Conservation (phyloP, 2,329 filamentous ascomycete genomes). For the Colletotrichum eremochloae region DNA sequence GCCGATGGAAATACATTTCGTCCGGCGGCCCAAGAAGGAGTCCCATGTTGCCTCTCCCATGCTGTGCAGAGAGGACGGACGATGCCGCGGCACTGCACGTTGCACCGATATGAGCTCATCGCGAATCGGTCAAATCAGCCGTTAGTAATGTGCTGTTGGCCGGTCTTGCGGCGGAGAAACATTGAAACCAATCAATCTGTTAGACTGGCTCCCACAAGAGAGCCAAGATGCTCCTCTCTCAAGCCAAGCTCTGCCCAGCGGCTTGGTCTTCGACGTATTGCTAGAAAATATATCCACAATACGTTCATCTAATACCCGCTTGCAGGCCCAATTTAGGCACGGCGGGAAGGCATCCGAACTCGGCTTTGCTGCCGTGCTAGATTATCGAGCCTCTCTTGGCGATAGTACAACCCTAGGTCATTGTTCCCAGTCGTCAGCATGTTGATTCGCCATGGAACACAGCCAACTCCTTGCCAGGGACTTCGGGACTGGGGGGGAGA, state of each 20-base stretch:
- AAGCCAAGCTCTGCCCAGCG: slow-evolving; percentile 25
- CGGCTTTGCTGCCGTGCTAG: neutral
- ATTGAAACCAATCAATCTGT: slow-evolving; percentile 14
- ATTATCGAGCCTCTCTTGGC: neutral
- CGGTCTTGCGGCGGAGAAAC: neutral
- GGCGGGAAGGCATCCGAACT: slow-evolving; percentile 30
- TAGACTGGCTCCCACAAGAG: slow-evolving; percentile 1
- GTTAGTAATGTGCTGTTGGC: neutral
- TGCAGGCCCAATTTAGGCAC: slow-evolving; percentile 7
- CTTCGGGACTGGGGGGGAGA: neutral
- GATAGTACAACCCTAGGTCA: neutral
- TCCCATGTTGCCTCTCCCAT: slow-evolving; percentile 18
- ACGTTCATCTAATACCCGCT: slow-evolving; percentile 28
- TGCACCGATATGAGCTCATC: slow-evolving; percentile 12
- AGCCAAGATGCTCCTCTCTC: neutral
- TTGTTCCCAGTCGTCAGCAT: slow-evolving; percentile 31
- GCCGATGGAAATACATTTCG: slow-evolving; percentile 26
- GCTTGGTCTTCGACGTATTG: neutral
- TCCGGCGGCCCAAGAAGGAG: slow-evolving; percentile 11
- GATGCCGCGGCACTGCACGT: slow-evolving; percentile 23
- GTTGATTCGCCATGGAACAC: slow-evolving; percentile 3
- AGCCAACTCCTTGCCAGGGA: slow-evolving; percentile 21
- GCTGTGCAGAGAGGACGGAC: slow-evolving; percentile 21
- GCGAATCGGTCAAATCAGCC: slow-evolving; percentile 8
- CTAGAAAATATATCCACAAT: neutral